Percentiles rank a stretch among this genome's conserved stretches.
Evolutionary conservation across 345 rosid species (phyloP).

Genomic region (Arabidopsis thaliana): TAIR10.1 NC_003076.8:19851001-19851500

Average conservation of each 20-base stretch:
- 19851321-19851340: neutral
- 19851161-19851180: slow-evolving; percentile 96
- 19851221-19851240: neutral
- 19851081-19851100: slow-evolving; percentile 94
- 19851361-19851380: slow-evolving; percentile 34
- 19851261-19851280: neutral
- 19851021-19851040: neutral
- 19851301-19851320: slow-evolving; percentile 1
- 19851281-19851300: neutral
- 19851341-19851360: slow-evolving; percentile 10
- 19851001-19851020: slow-evolving; percentile 10
- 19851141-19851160: slow-evolving; percentile 94
- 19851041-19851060: slow-evolving; percentile 45
- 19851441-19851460: slow-evolving; percentile 85
- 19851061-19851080: slow-evolving; percentile 62
- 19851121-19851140: slow-evolving; percentile 92
- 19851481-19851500: slow-evolving; percentile 23
- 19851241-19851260: neutral
- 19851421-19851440: slow-evolving; percentile 83
- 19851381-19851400: slow-evolving; percentile 96
- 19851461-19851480: slow-evolving; percentile 23
- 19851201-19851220: neutral
- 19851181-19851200: slow-evolving; percentile 42
- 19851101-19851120: slow-evolving; percentile 91
- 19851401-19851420: slow-evolving; percentile 77